phyloP scores from a whole-genome alignment of 2,329 filamentous ascomycete species.

The Calonectria crousiana region DNA sequence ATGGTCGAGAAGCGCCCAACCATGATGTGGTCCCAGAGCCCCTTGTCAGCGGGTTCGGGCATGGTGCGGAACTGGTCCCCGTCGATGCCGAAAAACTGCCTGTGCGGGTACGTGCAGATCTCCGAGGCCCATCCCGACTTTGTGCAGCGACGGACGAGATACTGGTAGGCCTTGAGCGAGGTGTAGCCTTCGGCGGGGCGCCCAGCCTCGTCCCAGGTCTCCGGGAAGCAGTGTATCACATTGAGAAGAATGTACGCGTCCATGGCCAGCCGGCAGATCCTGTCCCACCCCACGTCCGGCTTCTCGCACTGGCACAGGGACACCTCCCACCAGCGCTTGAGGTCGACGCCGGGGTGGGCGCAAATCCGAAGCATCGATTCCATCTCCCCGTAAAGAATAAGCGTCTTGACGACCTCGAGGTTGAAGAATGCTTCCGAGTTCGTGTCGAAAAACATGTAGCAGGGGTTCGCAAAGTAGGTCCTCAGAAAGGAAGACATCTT shows the following conservation, averaged over 20 bases:
- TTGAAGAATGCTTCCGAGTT: neutral
- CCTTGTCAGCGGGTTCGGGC: neutral
- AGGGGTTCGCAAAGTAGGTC: neutral
- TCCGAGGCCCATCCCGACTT: neutral
- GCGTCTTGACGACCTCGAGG: slow-evolving; percentile 5
- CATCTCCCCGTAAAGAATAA: slow-evolving; percentile 11
- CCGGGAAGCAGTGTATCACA: neutral
- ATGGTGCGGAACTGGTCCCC: neutral
- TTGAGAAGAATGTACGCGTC: slow-evolving; percentile 5
- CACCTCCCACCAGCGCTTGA: neutral
- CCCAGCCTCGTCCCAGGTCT: neutral
- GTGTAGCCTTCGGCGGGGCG: neutral
- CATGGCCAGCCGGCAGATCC: neutral
- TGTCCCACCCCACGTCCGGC: neutral
- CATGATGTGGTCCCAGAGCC: neutral
- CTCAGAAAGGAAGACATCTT: neutral
- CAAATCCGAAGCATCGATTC: neutral
- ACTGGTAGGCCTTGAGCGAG: neutral
- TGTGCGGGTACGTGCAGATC: neutral
- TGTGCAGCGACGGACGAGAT: neutral
- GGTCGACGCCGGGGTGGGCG: neutral
- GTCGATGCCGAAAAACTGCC: slow-evolving; percentile 6
- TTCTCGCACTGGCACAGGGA: neutral
- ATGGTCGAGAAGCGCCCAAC: neutral
- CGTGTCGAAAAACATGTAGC: neutral